Evolutionary conservation across 2,329 filamentous ascomycete genomes (phyloP), one percentile per base, ranked within the genome.

Genomic region (Colletotrichum shisoi): DNA sequence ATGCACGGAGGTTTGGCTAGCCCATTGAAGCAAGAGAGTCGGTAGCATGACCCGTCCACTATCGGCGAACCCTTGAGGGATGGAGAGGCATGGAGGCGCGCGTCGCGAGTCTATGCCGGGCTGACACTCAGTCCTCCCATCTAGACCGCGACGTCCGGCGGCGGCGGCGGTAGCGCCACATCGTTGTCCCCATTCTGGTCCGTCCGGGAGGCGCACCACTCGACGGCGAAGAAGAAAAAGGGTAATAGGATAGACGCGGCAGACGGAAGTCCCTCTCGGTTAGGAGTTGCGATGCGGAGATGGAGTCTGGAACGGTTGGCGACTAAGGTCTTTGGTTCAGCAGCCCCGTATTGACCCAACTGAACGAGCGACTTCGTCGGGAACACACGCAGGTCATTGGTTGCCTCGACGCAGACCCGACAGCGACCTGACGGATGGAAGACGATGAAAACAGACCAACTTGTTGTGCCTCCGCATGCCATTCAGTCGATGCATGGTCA

Each of bases 81-180:
- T 42, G 34, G 19, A 12, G 1, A 17, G 56, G 49, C 24, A 45
- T 61, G 21, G 19, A 19, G 44, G 57, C 42, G 42, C 42, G 34
- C 11, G 12, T 34, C 17, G 37, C n/a, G 34, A 24, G 56, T 31
- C 8, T 27, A 24, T 34, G 24, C 24, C 31, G 21, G 45, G 57
- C 34, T 54, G 34, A 45, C 57, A 37, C 21, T n/a, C 62, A 61
- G 62, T 54, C 31, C 40, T 49, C 42, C 37, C 31, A 56, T 37
- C 27, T 61, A 21, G 59, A 62, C 46, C 46, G 34, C 57, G 49
- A 54, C 12, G 62, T 54, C 44, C 48, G 62, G 44, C 27, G 44
- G 27, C 27, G 15, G 31, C n/a, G 51, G 44, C 17, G 44, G 27
- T 40, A 19, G 31, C 13, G 42, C 34, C 31, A n/a, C 12, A 12